phyloP scores from a whole-genome alignment of 306 rosid genomes.

The Medicago arabica region DNA sequence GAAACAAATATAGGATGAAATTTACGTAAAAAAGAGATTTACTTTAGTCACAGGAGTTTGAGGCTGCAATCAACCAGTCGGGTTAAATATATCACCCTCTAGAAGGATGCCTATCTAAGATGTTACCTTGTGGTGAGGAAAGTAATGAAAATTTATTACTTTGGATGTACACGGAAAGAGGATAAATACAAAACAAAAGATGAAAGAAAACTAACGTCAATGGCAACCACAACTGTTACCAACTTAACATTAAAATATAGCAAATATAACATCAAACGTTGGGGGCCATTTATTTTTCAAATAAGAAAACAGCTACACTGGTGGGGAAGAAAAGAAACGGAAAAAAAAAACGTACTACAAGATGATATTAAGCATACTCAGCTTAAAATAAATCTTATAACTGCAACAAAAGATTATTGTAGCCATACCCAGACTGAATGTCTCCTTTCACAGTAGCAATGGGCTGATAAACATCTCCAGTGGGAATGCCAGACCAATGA shows the following conservation, averaged over 20 bases:
- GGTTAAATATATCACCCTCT: slow-evolving; percentile 7
- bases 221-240: slow-evolving; percentile 14
- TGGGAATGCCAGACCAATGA: slow-evolving; percentile 94
- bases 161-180: slow-evolving; percentile 8
- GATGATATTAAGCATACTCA: slow-evolving; percentile 21
- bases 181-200: slow-evolving; percentile 3
- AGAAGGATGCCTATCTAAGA: slow-evolving; percentile 27
- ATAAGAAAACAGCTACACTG: background rate
- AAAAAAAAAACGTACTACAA: background rate
- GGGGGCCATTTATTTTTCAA: background rate
- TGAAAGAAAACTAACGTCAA: slow-evolving; percentile 2
- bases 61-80: slow-evolving; percentile 8
- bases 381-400: slow-evolving; percentile 22
- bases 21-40: background rate
- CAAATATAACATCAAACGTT: slow-evolving; percentile 15
- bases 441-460: slow-evolving; percentile 82
- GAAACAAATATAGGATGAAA: background rate
- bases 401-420: slow-evolving; percentile 27
- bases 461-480: slow-evolving; percentile 96
- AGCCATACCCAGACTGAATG: slow-evolving; percentile 68
- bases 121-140: background rate
- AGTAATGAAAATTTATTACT: slow-evolving; percentile 11
- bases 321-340: background rate
- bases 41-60: background rate
- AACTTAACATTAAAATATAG: background rate